Evolutionary conservation across 371 early-diverging fungal species (phyloP), one percentile per base, ranked within the genome.

Genomic region (Mucor lusitanicus): DNA sequence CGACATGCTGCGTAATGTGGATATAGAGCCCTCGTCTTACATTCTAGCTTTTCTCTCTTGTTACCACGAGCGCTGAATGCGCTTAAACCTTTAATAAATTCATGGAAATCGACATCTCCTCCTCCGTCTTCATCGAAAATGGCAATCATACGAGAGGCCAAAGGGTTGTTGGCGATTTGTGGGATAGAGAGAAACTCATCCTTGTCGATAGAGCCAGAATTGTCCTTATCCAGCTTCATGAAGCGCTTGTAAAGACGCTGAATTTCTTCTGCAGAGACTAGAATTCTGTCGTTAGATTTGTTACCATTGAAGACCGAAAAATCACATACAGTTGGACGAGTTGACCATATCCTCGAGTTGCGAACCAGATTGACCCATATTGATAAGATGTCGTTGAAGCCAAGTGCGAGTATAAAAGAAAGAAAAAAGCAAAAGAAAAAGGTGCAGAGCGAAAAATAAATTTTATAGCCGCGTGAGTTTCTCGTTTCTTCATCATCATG

Each of bases 91-190:
- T 86, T 88, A 70, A 99, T 93, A 72, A 99, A 99, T 83, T 99
- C 98, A 67, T 94, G 91, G 77, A 99, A 99, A 82, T 99, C 97
- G 3, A 99, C 94, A 80, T 97, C 97, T 60, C 99, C 99, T 59
- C 95, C 94, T 54, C 97, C 97, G 76, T 99, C 98, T 61, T 90
- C 92, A 78, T 99, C 99, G 72, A 99, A 95, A 66, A 97, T 94
- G 68, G 94, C 95, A 75, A 99, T 92, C 75, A 99, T 85, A 37
- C 98, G 91, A 25, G 92, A 90, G 3, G 97, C 98, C 35, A 99
- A 86, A 48, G 99, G 99, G 81, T 99, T 99, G 78, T 87, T 93
- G 28, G 97, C 95, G 59, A 99, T 94, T 80, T 95, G 96, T 39
- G 98, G 98, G 71, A 95, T 93, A 6, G 93, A 83, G 62, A 97